Conservation (phyloP, 148 eudicot species). For the Rhododendron simsii region DNA sequence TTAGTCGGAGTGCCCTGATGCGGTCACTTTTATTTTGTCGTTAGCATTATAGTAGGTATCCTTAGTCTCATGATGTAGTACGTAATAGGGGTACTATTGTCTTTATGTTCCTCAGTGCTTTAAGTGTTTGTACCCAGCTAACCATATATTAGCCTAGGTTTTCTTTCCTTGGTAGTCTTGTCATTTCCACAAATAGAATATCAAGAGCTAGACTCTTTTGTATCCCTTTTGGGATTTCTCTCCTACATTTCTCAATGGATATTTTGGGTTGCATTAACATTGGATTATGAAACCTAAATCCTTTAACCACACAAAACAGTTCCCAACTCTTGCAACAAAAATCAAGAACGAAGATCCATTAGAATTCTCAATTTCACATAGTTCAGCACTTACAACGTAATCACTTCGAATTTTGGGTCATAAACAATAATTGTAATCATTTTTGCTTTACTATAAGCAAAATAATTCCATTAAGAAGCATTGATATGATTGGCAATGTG, state of each 20-base stretch:
- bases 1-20: slow-evolving; percentile 2
- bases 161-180: background rate
- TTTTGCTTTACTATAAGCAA: background rate
- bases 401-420: background rate
- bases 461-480: background rate
- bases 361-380: background rate
- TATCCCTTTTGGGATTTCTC: background rate
- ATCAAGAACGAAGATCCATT: background rate
- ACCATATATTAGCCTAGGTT: background rate
- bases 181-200: too few species aligned
- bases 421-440: background rate
- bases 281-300: background rate
- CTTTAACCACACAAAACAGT: background rate
- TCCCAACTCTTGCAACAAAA: background rate
- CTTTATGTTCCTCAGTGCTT: background rate
- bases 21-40: background rate
- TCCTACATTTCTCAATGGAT: background rate
- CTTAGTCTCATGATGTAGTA: background rate
- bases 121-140: background rate
- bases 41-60: background rate
- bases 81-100: background rate
- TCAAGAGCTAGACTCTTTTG: background rate
- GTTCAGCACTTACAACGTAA: background rate
- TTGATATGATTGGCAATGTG: background rate
- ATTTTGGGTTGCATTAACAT: background rate